Conservation (phyloP, 75 land plant species). For the Larix kaempferi region DNA sequence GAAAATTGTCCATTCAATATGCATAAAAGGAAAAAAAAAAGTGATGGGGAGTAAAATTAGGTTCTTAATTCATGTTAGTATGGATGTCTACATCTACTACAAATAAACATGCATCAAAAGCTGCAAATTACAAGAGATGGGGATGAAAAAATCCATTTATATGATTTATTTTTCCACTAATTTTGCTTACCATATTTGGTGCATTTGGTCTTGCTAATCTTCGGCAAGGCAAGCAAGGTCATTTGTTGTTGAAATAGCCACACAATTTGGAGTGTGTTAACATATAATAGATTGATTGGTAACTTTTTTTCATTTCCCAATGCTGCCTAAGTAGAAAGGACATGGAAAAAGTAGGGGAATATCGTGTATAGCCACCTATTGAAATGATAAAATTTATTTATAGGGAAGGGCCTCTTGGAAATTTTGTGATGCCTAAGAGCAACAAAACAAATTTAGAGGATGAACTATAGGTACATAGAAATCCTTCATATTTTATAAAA, state of each 20-base stretch:
- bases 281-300: not conserved
- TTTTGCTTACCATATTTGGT: constrained; percentile 71
- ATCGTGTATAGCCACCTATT: constrained; percentile 68
- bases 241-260: not conserved
- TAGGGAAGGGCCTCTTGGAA: constrained; percentile 64
- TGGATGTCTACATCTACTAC: no score
- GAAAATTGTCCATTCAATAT: no score
- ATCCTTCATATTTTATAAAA: not conserved
- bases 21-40: no score
- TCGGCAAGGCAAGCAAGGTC: constrained; percentile 67
- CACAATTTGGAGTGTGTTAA: not conserved
- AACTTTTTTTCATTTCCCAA: not conserved
- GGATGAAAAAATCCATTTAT: constrained; percentile 57
- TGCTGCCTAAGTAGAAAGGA: constrained; percentile 52
- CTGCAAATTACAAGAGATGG: constrained; percentile 58
- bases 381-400: constrained; percentile 55
- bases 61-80: no score
- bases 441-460: constrained; percentile 77
- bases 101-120: no score
- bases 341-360: constrained; percentile 69
- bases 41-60: no score
- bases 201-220: constrained; percentile 74
- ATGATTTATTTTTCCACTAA: constrained; percentile 72
- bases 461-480: constrained; percentile 63
- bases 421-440: constrained; percentile 37